Base-by-base conservation (phyloP, 2,329 filamentous ascomycete genomes). In the Aspergillus japonicus region DNA sequence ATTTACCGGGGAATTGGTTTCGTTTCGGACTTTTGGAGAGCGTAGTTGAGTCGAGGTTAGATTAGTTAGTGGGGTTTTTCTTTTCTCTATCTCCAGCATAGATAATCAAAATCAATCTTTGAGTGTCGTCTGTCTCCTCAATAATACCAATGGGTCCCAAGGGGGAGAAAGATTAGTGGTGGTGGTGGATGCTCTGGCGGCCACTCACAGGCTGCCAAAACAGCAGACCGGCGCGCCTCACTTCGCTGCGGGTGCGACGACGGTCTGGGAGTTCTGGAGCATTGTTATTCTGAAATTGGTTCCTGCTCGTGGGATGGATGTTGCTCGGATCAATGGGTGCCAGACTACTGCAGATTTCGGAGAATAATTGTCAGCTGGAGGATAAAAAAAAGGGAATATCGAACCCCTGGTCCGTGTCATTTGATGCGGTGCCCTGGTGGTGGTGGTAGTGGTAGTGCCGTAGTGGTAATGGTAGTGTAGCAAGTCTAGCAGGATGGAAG, bases 181-280 rank as follows among this genome's bases (percentile, higher is more conserved):
- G 39, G 56, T n/a, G 47, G 55, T 52, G 57, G 39, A 42, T 53
- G 54, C 50, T 19, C 19, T 39, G 54, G 24, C 35, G 55, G 55
- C 59, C 64, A 66, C 35, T 63, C 59, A 64, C 53, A 42, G 58
- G 50, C 48, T 58, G 64, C 64, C 62, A 66, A 49, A 64, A 57
- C 62, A 64, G 59, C 60, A 55, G 39, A 44, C 39, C 14, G 39
- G 39, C 50, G 19, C 62, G 64, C 64, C 64, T 66, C 64, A 66
- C 62, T 66, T 64, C 47, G 55, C 29, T 44, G 50, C 51, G 55
- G 60, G 57, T 57, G 55, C 50, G 57, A 59, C 51, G 33, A 35
- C 33, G 11, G 11, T 16, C 33, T 16, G 33, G 14, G 12, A 29
- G 26, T 29, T 8, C 26, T 35, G 12, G 39, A 44, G 39, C 12